Base-by-base conservation (phyloP, 768 basidiomycete species). In the Pseudohyphozyma bogoriensis region DNA sequence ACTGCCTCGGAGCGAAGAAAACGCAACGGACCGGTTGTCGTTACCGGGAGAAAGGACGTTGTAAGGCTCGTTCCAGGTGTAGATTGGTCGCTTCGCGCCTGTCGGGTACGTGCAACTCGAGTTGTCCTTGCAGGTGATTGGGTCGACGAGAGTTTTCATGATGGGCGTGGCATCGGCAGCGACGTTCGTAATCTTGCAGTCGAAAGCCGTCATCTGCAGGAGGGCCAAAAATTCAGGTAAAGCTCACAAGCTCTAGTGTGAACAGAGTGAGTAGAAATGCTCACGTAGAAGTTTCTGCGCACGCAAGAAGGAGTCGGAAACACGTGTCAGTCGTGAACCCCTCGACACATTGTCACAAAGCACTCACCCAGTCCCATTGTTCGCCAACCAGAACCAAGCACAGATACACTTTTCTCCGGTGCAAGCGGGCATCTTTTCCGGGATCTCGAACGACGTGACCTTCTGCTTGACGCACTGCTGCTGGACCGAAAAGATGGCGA, bases 401-500 rank as follows among this genome's bases (percentile, higher is more conserved):
- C 45, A 56, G 18, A 52, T 69, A 53, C 71, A 73, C 33, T 70
- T 70, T 5, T 63, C 65, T 11, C 68, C 66, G 20, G 72, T 70
- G 50, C 72, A 73, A 0, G 61, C 44, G 0, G 72, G 72, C 52
- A 73, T 64, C 51, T 66, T 63, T 16, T 60, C 53, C 5, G 72
- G 72, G 37, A 73, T 60, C 15, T 65, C 58, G 58, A 72, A 73
- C 9, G 54, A 13, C 2, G 68, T 70, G 32, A 62, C 37, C 33
- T 67, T 55, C 33, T 65, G 58, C 35, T 63, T 46, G 24, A 71
- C 67, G 51, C 72, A 72, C 16, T 62, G 53, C 40, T 70, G 65
- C 51, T 73, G 65, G 8, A 71, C 65, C 16, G 66, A 68, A 51
- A 71, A 68, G 45, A 71, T 57, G 37, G 60, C 65, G 39, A 73